phyloP scores from a whole-genome alignment of 176 grass and related monocot genomes.

The Pontederia crassipes region DNA sequence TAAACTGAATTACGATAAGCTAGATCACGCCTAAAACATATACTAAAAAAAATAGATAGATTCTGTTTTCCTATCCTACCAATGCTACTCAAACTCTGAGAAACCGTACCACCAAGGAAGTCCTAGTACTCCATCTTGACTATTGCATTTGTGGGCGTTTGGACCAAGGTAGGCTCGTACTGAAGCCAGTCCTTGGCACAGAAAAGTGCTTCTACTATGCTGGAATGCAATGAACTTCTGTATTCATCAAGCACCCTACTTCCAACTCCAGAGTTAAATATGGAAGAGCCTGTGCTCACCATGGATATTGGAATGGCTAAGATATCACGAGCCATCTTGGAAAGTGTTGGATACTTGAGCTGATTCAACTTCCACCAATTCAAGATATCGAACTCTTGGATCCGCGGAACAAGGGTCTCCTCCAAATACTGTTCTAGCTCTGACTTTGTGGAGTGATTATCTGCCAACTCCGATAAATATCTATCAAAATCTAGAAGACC shows the following conservation, averaged over 20 bases:
- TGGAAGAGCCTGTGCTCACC: neutral
- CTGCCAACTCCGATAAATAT: conserved; percentile 4
- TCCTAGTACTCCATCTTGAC: conserved; percentile 2
- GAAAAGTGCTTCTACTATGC: conserved; percentile 7
- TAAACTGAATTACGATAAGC: too few relatives aligned
- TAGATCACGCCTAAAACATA: too few relatives aligned
- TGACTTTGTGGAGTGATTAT: conserved; percentile 1
- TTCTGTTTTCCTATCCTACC: too few relatives aligned
- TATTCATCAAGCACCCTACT: conserved; percentile 14
- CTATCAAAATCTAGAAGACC: conserved; percentile 11
- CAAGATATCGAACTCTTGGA: conserved; percentile 16
- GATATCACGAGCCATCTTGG: conserved; percentile 8
- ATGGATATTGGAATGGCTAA: conserved; percentile 8
- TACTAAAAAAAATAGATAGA: too few relatives aligned
- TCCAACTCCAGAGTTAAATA: conserved; percentile 1
- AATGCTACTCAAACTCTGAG: too few relatives aligned
- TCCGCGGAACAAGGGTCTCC: conserved; percentile 4
- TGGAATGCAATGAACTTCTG: conserved; percentile 1
- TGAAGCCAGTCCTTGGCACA: conserved; percentile 9
- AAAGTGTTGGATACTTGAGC: conserved; percentile 12
- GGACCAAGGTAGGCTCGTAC: neutral
- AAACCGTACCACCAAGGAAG: neutral
- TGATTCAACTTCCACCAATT: conserved; percentile 12
- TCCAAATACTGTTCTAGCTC: conserved; percentile 13
- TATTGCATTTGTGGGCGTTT: neutral